phyloP scores from a whole-genome alignment of 345 rosid species.

The Erucastrum elatum region DNA sequence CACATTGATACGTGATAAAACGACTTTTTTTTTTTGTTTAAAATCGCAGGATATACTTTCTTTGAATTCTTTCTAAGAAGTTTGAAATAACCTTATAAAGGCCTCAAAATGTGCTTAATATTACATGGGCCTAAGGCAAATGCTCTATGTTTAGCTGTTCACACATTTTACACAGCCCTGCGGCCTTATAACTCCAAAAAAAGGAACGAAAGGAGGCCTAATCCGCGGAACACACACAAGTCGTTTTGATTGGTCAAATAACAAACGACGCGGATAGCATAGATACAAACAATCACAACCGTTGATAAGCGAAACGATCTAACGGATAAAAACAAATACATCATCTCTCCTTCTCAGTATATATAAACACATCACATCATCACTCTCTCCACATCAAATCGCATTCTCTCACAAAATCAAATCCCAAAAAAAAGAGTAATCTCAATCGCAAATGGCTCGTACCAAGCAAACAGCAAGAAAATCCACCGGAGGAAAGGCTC shows the following conservation, averaged over 20 bases:
- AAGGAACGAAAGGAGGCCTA: background rate
- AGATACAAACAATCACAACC: background rate
- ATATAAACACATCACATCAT: constrained; percentile 11
- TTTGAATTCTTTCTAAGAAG: background rate
- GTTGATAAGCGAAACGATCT: constrained; percentile 18
- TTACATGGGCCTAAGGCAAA: background rate
- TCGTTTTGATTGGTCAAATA: constrained; percentile 17
- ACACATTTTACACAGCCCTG: background rate
- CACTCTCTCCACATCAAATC: background rate
- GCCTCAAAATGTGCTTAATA: background rate
- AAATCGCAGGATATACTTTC: background rate
- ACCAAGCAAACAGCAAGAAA: constrained; percentile 68
- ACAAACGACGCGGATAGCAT: constrained; percentile 26
- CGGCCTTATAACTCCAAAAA: background rate
- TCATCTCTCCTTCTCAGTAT: background rate
- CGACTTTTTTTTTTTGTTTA: background rate
- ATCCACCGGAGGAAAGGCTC: constrained; percentile 65
- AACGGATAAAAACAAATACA: constrained; percentile 5
- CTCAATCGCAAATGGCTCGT: constrained; percentile 44
- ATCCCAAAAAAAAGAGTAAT: background rate
- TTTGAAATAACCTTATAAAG: background rate
- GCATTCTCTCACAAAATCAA: background rate
- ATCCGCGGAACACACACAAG: background rate
- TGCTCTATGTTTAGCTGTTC: background rate
- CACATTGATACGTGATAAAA: background rate